phyloP scores from a whole-genome alignment of 202 grass and related monocot species.

The Eragrostis tef region DNA sequence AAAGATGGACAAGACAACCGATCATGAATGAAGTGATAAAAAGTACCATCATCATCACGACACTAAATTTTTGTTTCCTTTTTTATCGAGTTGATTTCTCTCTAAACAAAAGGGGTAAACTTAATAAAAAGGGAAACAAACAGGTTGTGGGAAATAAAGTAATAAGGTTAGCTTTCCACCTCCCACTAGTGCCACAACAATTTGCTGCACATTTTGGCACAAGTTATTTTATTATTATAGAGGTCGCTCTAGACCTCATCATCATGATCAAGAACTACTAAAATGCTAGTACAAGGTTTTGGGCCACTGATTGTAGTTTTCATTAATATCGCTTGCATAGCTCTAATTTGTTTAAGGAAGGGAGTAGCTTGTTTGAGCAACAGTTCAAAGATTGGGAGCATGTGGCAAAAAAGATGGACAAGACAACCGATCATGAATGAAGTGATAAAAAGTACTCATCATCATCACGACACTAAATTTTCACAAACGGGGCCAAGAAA shows the following conservation, averaged over 20 bases:
- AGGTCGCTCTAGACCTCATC: constrained; percentile 20
- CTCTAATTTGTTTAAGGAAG: constrained; percentile 12
- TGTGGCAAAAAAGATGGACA: constrained; percentile 45
- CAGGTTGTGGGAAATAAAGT: neutral
- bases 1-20: constrained; percentile 36
- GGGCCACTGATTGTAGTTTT: constrained; percentile 13
- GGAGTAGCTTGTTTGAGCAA: constrained; percentile 12
- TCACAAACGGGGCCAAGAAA: constrained; percentile 10
- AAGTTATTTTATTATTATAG: constrained; percentile 27
- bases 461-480: constrained; percentile 24
- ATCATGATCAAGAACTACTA: neutral
- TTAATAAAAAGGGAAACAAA: neutral
- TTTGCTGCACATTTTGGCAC: neutral
- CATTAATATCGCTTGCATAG: constrained; percentile 28
- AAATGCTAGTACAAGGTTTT: constrained; percentile 13
- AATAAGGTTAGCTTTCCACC: constrained; percentile 18
- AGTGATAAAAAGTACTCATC: constrained; percentile 34
- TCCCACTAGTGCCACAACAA: constrained; percentile 11
- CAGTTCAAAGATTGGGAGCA: constrained; percentile 24
- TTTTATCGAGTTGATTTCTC: too few relatives aligned
- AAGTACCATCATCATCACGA: constrained; percentile 43
- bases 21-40: constrained; percentile 30
- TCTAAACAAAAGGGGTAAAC: neutral
- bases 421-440: constrained; percentile 6
- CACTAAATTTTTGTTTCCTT: too few relatives aligned